Percentiles rank a stretch among this genome's conserved stretches.
Evolutionary conservation across 495 filamentous ascomycete species (phyloP).

Genomic region (Tuber indicum): DNA sequence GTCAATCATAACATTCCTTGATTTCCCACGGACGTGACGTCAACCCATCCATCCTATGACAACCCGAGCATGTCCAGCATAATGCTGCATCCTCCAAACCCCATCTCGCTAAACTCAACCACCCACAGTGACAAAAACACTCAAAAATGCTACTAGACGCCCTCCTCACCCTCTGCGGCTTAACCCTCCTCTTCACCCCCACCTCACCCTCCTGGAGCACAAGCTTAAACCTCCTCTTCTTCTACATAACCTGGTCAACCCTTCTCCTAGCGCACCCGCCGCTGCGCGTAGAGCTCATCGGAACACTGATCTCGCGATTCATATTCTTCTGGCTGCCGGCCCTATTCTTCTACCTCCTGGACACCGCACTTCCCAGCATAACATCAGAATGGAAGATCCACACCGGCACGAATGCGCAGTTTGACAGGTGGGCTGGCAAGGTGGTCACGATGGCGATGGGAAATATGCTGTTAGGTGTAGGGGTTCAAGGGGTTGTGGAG

Average conservation of each 20-base stretch:
- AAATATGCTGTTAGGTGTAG: constrained; percentile 59
- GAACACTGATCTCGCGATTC: constrained; percentile 59
- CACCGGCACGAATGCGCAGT: constrained; percentile 55
- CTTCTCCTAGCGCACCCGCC: constrained; percentile 70
- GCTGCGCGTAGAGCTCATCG: constrained; percentile 67
- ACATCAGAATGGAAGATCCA: constrained; percentile 63
- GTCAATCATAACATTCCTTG: no score
- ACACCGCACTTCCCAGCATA: constrained; percentile 60
- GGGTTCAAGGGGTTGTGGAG: constrained; percentile 55
- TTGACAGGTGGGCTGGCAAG: constrained; percentile 46
- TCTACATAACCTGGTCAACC: constrained; percentile 84
- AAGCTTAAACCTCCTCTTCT: constrained; percentile 77
- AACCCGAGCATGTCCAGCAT: neutral
- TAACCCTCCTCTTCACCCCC: constrained; percentile 57
- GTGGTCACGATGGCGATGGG: constrained; percentile 53
- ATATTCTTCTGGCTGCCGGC: constrained; percentile 70
- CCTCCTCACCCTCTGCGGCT: constrained; percentile 63
- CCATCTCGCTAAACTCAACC: neutral
- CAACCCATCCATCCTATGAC: no score
- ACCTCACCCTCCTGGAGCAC: constrained; percentile 61
- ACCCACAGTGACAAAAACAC: neutral
- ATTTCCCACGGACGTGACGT: no score
- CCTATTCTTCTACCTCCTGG: constrained; percentile 65
- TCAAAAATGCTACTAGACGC: constrained; percentile 49
- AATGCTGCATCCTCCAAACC: neutral